A percentile compares a stretch with the other conserved stretches of the same genome.
Conservation (phyloP, 495 filamentous ascomycete species). For the Neurospora intermedia region DNA sequence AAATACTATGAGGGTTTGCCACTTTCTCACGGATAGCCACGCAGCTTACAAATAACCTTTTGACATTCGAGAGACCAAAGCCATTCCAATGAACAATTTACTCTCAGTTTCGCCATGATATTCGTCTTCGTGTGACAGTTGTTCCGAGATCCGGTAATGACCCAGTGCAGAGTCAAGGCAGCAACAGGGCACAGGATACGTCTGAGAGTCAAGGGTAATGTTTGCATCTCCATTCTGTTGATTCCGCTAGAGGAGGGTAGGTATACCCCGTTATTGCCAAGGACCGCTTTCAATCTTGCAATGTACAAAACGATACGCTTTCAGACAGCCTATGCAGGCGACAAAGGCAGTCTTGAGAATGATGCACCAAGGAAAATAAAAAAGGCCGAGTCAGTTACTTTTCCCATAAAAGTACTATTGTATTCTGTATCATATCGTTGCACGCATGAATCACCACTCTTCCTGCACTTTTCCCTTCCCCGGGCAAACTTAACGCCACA, state of each 20-base stretch:
- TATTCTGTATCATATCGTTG: background rate
- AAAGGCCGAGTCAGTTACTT: background rate
- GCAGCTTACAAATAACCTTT: background rate
- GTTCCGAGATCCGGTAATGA: background rate
- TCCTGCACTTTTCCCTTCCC: background rate
- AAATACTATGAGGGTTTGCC: background rate
- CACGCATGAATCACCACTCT: background rate
- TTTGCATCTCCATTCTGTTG: background rate
- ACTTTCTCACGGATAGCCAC: background rate
- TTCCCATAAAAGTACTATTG: background rate
- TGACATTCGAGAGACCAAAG: background rate
- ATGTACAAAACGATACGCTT: background rate
- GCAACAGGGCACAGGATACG: background rate
- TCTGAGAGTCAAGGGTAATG: background rate
- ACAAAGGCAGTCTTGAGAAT: background rate
- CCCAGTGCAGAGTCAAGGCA: background rate
- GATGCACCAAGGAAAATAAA: background rate
- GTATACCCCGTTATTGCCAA: background rate
- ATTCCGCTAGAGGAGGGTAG: background rate
- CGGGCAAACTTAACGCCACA: slow-evolving; percentile 20
- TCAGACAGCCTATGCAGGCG: background rate
- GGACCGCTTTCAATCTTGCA: background rate
- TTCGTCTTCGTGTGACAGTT: background rate
- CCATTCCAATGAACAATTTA: background rate
- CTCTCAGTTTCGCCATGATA: background rate